Base-by-base conservation (phyloP, 306 rosid species). In the Hippophae gyantsensis region DNA sequence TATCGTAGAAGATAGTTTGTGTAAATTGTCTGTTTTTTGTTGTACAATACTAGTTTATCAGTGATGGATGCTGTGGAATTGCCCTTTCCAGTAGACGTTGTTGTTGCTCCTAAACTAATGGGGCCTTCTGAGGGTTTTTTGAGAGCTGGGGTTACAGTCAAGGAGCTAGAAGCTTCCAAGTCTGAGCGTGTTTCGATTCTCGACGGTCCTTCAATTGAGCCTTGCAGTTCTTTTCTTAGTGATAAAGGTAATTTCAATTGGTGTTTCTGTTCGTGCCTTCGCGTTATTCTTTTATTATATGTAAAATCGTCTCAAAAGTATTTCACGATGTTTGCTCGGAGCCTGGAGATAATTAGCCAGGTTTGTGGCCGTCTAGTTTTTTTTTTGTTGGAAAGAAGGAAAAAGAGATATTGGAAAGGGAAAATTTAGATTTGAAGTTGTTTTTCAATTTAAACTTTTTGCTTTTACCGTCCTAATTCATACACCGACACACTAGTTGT, bases 21-120 rank as follows among this genome's bases (percentile, higher is more conserved):
- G 42, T 66, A 53, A 69, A 44, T 62, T 56, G 41, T 6, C 6
- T 46, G 42, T 6, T 42, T 50, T 32, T 48, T 40, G 23, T 68
- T 43, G 48, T 46, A 43, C 27, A 71, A 62, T 58, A 26, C 65
- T 78, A 65, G 51, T 59, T 23, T 54, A 14, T 42, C 56, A 69
- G 62, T 54, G 47, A 81, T 87, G 86, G 89, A 83, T 58, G 83
- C 89, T 5, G 63, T 87, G 48, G 87, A 81, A 66, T 80, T 87
- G 62, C 65, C 75, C 65, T 69, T 64, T 43, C 79, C 86, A 6
- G 71, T 75, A 51, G 82, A 75, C 41, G 77, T 83, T 13, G 69
- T 75, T 7, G 38, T 32, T 32, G 58, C 76, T 55, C 73, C 72
- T 3, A 84, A 80, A 64, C 71, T 86, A 65, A 75, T 84, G 76